Conservation (phyloP, 1,284 basidiomycete species). For the Golubevia pallescens region DNA sequence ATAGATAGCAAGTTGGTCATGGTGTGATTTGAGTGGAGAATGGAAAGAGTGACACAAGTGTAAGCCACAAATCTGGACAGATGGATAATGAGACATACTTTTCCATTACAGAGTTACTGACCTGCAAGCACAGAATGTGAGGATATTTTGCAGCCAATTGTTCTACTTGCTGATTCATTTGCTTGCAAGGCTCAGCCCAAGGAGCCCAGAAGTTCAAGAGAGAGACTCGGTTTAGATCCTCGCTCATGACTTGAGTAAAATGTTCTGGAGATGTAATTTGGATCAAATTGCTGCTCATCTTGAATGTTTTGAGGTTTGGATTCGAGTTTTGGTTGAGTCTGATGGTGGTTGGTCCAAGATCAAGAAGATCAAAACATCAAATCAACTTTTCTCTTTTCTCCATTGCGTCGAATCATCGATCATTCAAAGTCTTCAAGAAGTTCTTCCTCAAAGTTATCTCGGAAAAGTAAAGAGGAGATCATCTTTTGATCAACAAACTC, state of each 20-base stretch:
- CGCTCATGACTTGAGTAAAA: background rate
- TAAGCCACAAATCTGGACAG: too few species aligned
- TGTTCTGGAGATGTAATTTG: background rate
- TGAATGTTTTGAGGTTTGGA: background rate
- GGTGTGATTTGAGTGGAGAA: background rate
- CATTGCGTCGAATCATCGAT: too few species aligned
- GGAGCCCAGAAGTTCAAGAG: conserved; percentile 63
- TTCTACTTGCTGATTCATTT: conserved; percentile 56
- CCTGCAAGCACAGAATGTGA: conserved; percentile 76
- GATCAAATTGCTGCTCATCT: background rate
- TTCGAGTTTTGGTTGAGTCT: background rate
- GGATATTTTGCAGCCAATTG: conserved; percentile 75
- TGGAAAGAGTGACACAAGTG: background rate
- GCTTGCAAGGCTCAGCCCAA: conserved; percentile 49
- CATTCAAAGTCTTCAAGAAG: too few species aligned
- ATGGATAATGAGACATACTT: conserved; percentile 4
- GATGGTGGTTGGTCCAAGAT: background rate
- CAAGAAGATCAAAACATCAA: too few species aligned
- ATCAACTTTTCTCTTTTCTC: too few species aligned
- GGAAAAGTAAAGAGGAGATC: too few species aligned
- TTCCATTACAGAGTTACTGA: conserved; percentile 45
- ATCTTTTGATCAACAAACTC: too few species aligned
- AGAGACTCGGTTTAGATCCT: conserved; percentile 51
- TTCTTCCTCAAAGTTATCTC: too few species aligned
- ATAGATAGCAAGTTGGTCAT: conserved; percentile 11